These are phyloP conservation scores for Rhynchosporium agropyri DNA, from an alignment of 2,329 filamentous ascomycete genomes.

Conservation along the genomic window DNA sequence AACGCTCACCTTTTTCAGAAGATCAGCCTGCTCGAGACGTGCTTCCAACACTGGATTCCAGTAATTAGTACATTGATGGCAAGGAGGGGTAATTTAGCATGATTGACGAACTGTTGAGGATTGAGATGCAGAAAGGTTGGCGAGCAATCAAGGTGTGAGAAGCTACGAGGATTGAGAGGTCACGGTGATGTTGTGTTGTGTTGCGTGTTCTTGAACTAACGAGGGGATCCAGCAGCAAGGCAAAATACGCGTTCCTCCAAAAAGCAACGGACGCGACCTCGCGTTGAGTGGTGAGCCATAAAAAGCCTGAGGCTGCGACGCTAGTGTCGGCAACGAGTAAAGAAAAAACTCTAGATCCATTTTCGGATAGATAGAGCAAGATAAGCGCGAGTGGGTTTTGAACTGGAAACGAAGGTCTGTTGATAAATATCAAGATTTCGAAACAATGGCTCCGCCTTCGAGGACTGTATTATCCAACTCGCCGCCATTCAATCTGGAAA, in stretches of 20 bases:
- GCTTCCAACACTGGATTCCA: slow-evolving; percentile 77
- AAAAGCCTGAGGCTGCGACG: neutral
- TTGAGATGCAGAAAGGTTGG: neutral
- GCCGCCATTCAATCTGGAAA: too few species aligned
- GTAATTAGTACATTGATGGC: slow-evolving; percentile 14
- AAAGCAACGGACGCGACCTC: too few species aligned
- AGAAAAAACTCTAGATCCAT: neutral
- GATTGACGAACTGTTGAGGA: slow-evolving; percentile 16
- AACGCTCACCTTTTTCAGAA: slow-evolving; percentile 84
- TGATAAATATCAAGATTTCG: neutral
- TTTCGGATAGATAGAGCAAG: neutral
- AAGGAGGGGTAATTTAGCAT: neutral
- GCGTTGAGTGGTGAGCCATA: slow-evolving; percentile 4
- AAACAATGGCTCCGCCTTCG: too few species aligned
- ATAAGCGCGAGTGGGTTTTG: neutral
- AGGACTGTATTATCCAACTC: too few species aligned
- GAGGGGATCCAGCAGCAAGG: neutral
- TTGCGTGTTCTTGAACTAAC: neutral
- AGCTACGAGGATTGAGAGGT: neutral
- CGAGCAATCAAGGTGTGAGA: neutral
- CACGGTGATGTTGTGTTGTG: slow-evolving; percentile 2
- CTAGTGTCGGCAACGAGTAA: neutral
- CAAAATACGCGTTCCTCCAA: neutral
- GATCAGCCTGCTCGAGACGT: slow-evolving; percentile 88
- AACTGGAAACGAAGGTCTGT: neutral